Evolutionary conservation across 2,329 filamentous ascomycete genomes (phyloP).

Genomic region (Exserohilum rostratum): DNA sequence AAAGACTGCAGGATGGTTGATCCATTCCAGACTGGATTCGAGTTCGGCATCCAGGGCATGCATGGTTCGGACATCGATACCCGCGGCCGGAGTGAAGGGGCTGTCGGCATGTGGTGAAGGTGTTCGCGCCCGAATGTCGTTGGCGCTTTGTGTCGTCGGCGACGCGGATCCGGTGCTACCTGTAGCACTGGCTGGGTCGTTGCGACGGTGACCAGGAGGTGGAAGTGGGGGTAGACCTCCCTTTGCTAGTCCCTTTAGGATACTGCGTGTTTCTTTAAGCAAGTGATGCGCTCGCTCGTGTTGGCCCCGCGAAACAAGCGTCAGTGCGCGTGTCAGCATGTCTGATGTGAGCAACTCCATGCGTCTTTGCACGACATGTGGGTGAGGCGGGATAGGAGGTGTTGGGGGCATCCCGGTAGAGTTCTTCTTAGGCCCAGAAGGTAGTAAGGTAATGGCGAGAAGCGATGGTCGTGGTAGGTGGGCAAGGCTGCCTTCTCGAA

Average conservation of each 20-base stretch:
- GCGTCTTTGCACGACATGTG: slow-evolving; percentile 89
- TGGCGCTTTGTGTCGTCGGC: slow-evolving; percentile 48
- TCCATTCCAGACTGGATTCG: slow-evolving; percentile 92
- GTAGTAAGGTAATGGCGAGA: slow-evolving; percentile 94
- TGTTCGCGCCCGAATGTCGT: slow-evolving; percentile 42
- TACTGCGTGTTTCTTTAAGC: slow-evolving; percentile 89
- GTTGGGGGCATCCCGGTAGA: slow-evolving; percentile 57
- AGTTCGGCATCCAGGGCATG: slow-evolving; percentile 88
- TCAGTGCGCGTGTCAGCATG: slow-evolving; percentile 92
- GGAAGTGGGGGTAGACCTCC: slow-evolving; percentile 90
- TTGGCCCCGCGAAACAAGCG: slow-evolving; percentile 86
- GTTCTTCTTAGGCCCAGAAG: slow-evolving; percentile 68
- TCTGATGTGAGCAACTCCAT: slow-evolving; percentile 98
- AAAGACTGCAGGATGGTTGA: slow-evolving; percentile 94
- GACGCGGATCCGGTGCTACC: slow-evolving; percentile 48
- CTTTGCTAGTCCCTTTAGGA: slow-evolving; percentile 94
- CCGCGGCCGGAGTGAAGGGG: slow-evolving; percentile 65
- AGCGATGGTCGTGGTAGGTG: slow-evolving; percentile 89
- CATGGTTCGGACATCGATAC: slow-evolving; percentile 85
- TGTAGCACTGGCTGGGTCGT: slow-evolving; percentile 49
- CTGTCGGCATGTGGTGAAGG: slow-evolving; percentile 49
- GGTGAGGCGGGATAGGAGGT: slow-evolving; percentile 89
- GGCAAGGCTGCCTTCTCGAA: slow-evolving; percentile 83
- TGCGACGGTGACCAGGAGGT: slow-evolving; percentile 56
- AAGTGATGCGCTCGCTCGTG: slow-evolving; percentile 93